Base-by-base conservation (phyloP, 2,329 filamentous ascomycete species). In the Alternaria sp. region DNA sequence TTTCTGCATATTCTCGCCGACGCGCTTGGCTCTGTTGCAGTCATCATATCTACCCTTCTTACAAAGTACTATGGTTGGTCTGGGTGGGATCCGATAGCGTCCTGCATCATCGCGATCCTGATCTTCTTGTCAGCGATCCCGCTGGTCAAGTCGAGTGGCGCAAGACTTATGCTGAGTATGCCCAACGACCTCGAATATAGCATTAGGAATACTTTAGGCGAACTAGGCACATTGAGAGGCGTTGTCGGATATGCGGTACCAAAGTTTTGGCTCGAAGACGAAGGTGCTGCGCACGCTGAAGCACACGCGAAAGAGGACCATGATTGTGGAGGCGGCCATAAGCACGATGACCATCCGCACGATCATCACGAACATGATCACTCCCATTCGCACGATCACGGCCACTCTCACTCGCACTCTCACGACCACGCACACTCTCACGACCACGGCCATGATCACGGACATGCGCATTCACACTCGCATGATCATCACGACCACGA, bases 1-100 rank as follows among this genome's bases (percentile, higher is more conserved):
- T 99, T 97, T 80, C 84, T 99, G 19, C 96, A 99, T 75, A 92
- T 99, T 54, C 86, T 98, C 26, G 96, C 96, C 6, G 96, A 99
- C 77, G 97, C 96, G 0, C 89, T 98, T 28, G 96, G 96, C 25
- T 97, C 94, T 58, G 91, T 94, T 1, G 96, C 96, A 1, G 96
- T 99, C 51, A 97, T 99, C 65, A 88, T 93, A 32, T 97, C 93
- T 8, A 99, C 96, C 0, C 83, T 93, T 1, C 84, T 98, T 21
- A 97, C 96, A 0, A 91, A 96, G 75, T 90, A 93, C 72, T 91
- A 92, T 75, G 91, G 92, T 15, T 98, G 95, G 93, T 88, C 93
- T 7, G 93, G 95, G 23, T 99, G 95, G 89, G 96, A 99, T 77
- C 96, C 96, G 3, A 82, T 98, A 19, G 96, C 96, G 0, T 97